Conservation (phyloP, 2,329 filamentous ascomycete species). For the Penicillium janthinellum region DNA sequence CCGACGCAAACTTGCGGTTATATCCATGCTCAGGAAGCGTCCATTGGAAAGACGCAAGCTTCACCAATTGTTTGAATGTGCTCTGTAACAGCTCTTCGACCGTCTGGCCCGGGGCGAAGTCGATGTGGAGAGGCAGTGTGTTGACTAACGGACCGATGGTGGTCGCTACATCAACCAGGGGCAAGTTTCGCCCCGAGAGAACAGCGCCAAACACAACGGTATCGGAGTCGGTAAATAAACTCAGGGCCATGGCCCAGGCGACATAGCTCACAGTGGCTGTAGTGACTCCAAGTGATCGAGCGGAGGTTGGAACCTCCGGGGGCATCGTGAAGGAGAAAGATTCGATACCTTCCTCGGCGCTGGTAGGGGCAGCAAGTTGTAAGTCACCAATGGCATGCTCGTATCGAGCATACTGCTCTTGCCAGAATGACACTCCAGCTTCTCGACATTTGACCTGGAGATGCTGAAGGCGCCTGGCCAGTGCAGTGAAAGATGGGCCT, state of each 20-base stretch:
- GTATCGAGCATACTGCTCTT: background rate
- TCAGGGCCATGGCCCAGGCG: background rate
- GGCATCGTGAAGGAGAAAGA: background rate
- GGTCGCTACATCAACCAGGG: background rate
- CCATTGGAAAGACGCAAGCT: background rate
- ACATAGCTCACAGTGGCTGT: background rate
- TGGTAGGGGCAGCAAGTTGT: background rate
- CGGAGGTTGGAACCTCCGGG: background rate
- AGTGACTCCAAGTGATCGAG: background rate
- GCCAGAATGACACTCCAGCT: background rate
- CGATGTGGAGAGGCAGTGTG: background rate
- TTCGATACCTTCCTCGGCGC: background rate
- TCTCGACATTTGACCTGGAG: background rate
- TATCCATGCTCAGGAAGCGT: background rate
- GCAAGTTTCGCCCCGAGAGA: background rate
- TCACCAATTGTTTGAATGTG: background rate
- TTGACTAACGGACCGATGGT: background rate
- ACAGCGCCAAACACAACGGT: background rate
- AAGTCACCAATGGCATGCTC: background rate
- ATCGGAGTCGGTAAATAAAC: background rate
- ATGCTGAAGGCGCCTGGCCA: background rate
- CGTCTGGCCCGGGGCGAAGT: background rate
- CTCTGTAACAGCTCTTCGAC: background rate
- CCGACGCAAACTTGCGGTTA: background rate
- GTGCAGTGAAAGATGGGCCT: background rate